Conservation (phyloP, 495 filamentous ascomycete genomes). For the Rhypophila decipiens region DNA sequence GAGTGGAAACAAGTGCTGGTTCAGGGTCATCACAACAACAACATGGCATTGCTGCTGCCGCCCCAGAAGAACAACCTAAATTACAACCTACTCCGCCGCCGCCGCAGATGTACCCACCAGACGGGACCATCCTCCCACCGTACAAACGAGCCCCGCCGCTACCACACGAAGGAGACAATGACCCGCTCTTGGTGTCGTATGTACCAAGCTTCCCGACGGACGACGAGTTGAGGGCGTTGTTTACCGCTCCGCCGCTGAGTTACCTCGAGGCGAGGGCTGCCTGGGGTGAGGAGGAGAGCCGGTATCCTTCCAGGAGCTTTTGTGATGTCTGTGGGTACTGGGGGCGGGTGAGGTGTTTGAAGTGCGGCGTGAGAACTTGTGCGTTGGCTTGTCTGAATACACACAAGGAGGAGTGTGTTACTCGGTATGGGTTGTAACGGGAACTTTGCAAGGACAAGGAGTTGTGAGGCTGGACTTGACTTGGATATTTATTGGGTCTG, state of each 20-base stretch:
- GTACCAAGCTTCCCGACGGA: constrained; percentile 60
- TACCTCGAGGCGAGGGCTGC: constrained; percentile 69
- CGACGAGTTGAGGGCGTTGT: constrained; percentile 59
- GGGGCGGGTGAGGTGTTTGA: constrained; percentile 79
- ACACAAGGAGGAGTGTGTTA: constrained; percentile 66
- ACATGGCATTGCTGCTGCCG: constrained; percentile 3
- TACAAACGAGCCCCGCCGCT: constrained; percentile 25
- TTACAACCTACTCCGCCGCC: background rate
- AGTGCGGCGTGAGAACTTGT: constrained; percentile 74
- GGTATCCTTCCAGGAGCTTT: constrained; percentile 61
- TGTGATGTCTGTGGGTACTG: constrained; percentile 92
- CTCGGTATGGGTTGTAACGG: constrained; percentile 59
- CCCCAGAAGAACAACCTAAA: background rate
- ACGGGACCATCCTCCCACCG: constrained; percentile 23
- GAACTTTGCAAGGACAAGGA: background rate
- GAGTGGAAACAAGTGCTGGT: too few species aligned
- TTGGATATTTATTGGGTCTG: background rate
- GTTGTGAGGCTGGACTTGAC: background rate
- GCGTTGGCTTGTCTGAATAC: constrained; percentile 72
- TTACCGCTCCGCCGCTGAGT: constrained; percentile 66
- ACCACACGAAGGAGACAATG: constrained; percentile 45
- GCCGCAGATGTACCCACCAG: constrained; percentile 23
- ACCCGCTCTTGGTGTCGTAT: constrained; percentile 57
- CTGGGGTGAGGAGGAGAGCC: constrained; percentile 30
- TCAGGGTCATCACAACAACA: too few species aligned